A percentile compares a stretch with the other conserved stretches of the same genome.
Conservation (phyloP, 2,329 filamentous ascomycete genomes). For the Xylariales sp. region DNA sequence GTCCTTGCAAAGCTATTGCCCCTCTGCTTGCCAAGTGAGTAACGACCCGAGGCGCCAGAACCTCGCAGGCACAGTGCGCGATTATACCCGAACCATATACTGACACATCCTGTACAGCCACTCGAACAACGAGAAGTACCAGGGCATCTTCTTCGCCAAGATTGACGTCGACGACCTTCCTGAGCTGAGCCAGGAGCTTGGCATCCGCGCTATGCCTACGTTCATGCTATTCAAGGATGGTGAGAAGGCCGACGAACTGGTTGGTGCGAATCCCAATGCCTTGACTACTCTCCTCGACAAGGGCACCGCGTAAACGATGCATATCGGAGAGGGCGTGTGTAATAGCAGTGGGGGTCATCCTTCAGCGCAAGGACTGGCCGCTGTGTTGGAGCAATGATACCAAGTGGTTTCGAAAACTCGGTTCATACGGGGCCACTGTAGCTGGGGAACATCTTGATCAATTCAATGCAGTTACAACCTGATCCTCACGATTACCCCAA, state of each 20-base stretch:
- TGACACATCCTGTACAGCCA: conserved; percentile 37
- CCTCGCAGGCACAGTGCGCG: too few species aligned
- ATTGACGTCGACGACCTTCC: conserved; percentile 82
- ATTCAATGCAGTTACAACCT: too few species aligned
- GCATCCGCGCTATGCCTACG: conserved; percentile 87
- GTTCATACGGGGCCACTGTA: too few species aligned
- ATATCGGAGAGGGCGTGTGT: too few species aligned
- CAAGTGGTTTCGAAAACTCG: too few species aligned
- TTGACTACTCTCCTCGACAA: conserved; percentile 44
- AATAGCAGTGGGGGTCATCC: too few species aligned
- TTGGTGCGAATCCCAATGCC: conserved; percentile 75
- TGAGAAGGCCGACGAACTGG: conserved; percentile 65
- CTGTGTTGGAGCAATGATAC: too few species aligned
- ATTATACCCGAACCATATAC: too few species aligned
- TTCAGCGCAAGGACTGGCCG: too few species aligned
- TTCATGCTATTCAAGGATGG: conserved; percentile 82
- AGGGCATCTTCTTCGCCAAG: conserved; percentile 73
- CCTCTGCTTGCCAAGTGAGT: conserved; percentile 66
- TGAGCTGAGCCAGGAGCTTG: conserved; percentile 70
- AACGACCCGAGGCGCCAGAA: background rate
- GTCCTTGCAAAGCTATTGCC: conserved; percentile 87
- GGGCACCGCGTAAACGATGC: too few species aligned
- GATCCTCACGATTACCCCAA: too few species aligned
- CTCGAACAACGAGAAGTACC: conserved; percentile 52
- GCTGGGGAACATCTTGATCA: too few species aligned